These are phyloP conservation scores for Acer yangbiense DNA, from an alignment of 345 rosid species.

Conservation along the genomic window DNA sequence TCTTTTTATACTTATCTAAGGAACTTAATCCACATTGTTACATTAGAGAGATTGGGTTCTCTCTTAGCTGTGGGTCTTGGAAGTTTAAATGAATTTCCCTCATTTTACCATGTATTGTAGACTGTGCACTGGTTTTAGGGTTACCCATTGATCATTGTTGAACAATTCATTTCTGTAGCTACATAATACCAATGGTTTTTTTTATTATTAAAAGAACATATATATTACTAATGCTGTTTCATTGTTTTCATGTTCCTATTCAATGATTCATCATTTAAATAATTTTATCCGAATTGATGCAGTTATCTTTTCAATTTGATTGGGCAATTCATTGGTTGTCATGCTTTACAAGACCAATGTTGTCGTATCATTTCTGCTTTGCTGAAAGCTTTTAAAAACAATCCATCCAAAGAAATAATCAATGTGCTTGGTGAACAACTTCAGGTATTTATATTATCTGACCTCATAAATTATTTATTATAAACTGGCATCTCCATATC, in stretches of 20 bases:
- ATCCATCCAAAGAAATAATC: constrained; percentile 60
- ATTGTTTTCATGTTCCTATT: neutral
- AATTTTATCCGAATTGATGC: constrained; percentile 36
- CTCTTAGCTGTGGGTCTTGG: neutral
- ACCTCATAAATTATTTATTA: neutral
- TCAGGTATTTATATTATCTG: constrained; percentile 54
- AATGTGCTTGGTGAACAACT: constrained; percentile 88
- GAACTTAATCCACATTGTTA: neutral
- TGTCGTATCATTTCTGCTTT: constrained; percentile 67
- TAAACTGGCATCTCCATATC: neutral
- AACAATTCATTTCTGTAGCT: neutral
- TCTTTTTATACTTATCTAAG: neutral
- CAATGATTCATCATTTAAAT: neutral
- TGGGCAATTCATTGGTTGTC: constrained; percentile 70
- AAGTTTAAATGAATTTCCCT: neutral
- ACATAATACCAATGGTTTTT: neutral
- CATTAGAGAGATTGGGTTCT: neutral
- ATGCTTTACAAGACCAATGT: constrained; percentile 85
- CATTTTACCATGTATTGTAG: neutral
- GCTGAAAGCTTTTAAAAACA: constrained; percentile 54
- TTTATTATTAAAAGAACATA: neutral
- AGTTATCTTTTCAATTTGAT: constrained; percentile 88
- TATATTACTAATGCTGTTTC: neutral
- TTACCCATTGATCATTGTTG: neutral
- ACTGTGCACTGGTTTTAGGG: neutral